phyloP scores from a whole-genome alignment of 805 yeast genomes.

The Candida orba region DNA sequence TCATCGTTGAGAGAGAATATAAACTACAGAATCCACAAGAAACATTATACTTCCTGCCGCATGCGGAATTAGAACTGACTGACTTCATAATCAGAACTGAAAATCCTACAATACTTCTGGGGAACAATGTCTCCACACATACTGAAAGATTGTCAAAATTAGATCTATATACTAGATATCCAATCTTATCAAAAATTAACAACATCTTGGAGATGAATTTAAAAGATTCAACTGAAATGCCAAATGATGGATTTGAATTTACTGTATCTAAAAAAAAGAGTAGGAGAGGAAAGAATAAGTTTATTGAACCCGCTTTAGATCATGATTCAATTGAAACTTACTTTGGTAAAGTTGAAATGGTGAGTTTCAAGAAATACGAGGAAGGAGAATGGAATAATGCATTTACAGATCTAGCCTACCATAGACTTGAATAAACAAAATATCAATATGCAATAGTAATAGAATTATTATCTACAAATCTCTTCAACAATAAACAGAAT shows the following conservation, averaged over 20 bases:
- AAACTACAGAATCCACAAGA: not conserved
- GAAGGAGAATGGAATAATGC: constrained; percentile 43
- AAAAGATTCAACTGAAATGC: not conserved
- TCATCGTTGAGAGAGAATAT: constrained; percentile 12
- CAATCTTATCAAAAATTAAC: constrained; percentile 34
- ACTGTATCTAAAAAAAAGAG: constrained; percentile 14
- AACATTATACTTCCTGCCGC: constrained; percentile 60
- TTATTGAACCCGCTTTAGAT: constrained; percentile 26
- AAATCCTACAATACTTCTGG: constrained; percentile 36
- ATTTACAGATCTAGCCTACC: constrained; percentile 46
- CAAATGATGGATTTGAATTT: constrained; percentile 13
- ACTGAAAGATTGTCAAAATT: constrained; percentile 43
- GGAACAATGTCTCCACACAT: constrained; percentile 46
- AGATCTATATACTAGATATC: constrained; percentile 38
- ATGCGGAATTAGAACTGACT: constrained; percentile 57
- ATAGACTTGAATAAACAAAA: constrained; percentile 15
- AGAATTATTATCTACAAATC: too few relatives aligned
- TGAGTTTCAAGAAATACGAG: constrained; percentile 19
- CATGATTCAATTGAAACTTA: constrained; percentile 28
- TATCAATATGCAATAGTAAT: not conserved
- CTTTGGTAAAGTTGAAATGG: constrained; percentile 23
- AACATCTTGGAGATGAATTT: constrained; percentile 8
- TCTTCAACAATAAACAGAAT: too few relatives aligned
- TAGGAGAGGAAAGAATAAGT: constrained; percentile 18
- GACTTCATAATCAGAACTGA: constrained; percentile 29